phyloP scores from a whole-genome alignment of 352 stramenopile genomes.

The Phytophthora sojae region DNA sequence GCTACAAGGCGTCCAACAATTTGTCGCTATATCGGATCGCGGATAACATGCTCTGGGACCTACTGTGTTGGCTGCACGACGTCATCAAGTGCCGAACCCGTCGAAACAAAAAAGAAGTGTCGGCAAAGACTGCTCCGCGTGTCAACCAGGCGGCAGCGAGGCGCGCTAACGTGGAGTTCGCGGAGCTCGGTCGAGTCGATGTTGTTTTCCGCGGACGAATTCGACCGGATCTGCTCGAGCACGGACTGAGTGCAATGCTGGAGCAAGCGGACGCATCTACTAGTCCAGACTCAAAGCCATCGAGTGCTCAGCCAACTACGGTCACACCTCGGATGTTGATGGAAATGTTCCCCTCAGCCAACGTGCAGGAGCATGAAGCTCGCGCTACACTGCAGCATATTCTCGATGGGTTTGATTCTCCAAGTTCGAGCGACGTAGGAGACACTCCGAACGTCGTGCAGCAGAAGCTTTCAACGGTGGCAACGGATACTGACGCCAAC shows the following conservation, averaged over 20 bases:
- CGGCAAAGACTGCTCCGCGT: constrained; percentile 9
- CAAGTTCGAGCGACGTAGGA: background rate
- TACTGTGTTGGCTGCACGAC: constrained; percentile 25
- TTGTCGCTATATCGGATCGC: constrained; percentile 35
- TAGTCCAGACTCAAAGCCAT: background rate
- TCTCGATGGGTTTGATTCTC: constrained; percentile 11
- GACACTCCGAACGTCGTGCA: background rate
- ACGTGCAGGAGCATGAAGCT: constrained; percentile 35
- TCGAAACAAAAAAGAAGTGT: constrained; percentile 13
- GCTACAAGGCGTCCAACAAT: constrained; percentile 35
- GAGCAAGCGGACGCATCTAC: constrained; percentile 1
- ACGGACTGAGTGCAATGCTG: constrained; percentile 13
- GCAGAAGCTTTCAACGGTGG: background rate
- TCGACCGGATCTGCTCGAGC: constrained; percentile 25
- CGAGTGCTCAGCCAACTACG: background rate
- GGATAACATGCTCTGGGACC: constrained; percentile 28
- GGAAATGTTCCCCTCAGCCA: constrained; percentile 29
- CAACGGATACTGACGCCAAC: background rate
- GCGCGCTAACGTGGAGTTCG: background rate
- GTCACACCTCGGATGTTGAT: constrained; percentile 26
- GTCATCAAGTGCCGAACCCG: constrained; percentile 1
- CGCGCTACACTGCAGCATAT: constrained; percentile 36
- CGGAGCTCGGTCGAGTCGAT: constrained; percentile 14
- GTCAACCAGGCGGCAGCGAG: background rate
- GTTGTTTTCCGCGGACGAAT: constrained; percentile 37